phyloP scores from a whole-genome alignment of 805 yeast genomes.

The Pichia ethanolica region DNA sequence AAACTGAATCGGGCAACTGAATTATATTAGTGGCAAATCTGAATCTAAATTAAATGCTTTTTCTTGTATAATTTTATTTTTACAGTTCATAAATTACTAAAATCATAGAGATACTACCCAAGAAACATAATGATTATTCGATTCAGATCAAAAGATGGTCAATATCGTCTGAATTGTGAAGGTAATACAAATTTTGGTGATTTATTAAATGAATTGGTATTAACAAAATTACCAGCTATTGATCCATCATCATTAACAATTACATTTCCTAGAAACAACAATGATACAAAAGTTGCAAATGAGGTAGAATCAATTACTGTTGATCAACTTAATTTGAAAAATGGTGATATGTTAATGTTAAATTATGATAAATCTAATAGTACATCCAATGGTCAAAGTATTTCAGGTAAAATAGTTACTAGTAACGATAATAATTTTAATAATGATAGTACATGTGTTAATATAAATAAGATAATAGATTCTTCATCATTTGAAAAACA shows the following conservation, averaged over 20 bases:
- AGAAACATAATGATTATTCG: constrained; percentile 48
- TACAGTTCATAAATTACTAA: too few relatives aligned
- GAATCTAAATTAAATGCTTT: too few relatives aligned
- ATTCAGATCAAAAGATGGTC: constrained; percentile 80
- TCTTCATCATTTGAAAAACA: constrained; percentile 32
- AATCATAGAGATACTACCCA: too few relatives aligned
- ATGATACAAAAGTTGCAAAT: too few relatives aligned
- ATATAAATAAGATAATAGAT: neutral
- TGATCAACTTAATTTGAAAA: constrained; percentile 40
- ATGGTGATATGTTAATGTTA: constrained; percentile 53
- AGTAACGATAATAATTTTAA: neutral
- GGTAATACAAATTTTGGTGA: constrained; percentile 13
- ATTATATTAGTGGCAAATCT: too few relatives aligned
- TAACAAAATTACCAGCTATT: constrained; percentile 27
- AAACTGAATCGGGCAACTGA: too few relatives aligned
- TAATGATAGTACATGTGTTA: neutral
- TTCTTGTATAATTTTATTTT: too few relatives aligned
- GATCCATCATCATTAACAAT: neutral
- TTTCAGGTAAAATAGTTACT: constrained; percentile 8
- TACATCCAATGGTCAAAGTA: constrained; percentile 1
- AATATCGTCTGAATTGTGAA: constrained; percentile 52
- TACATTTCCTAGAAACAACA: neutral
- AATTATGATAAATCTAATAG: constrained; percentile 23
- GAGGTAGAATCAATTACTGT: constrained; percentile 18
- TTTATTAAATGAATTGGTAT: constrained; percentile 21